Base-by-base conservation (phyloP, 2,329 filamentous ascomycete species). In the Fusarium sp. region DNA sequence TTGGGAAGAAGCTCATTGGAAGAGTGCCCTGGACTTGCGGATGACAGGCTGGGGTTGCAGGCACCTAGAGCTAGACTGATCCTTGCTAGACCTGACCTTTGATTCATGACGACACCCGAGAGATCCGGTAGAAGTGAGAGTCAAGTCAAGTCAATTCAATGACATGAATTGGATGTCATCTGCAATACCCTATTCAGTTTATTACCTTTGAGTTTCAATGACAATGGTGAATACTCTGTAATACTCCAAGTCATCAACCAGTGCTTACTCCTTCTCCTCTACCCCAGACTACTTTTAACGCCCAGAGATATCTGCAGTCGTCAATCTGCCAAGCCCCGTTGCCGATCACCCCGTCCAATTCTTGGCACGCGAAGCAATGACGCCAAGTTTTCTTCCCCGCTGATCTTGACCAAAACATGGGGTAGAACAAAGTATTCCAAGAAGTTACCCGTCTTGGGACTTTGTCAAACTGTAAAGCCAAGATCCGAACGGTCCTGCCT, bases 401-500 rank as follows among this genome's bases (percentile, higher is more conserved):
- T 25, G 52, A 63, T 63, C 61, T 41, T 37, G 8, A 27, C n/a
- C 48, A 42, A 22, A 42, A 47, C 18, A 60, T 12, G 30, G 22
- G 11, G 25, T 49, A 13, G 51, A 57, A 56, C 18, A n/a, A 30
- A 10, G 14, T 20, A 2, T 42, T 46, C 24, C 27, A 20, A n/a
- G 4, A 7, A 32, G 4, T 30, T 60, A 46, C 57, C 40, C 34
- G 27, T 52, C 49, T 52, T 29, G 32, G 20, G 13, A 24, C 24
- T 20, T 9, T 22, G 13, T 16, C 25, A 27, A 27, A 27, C 9
- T 27, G 25, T 27, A 27, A 27, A n/a, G 47, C 47, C 18, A 40
- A 22, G 37, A 52, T 55, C 69, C 69, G 61, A 62, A 25, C 69
- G 69, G 69, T 47, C 69, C 69, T 71, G 54, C 69, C 40, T 71